Percentiles rank a stretch among this genome's conserved stretches.
Evolutionary conservation across 2,329 filamentous ascomycete species (phyloP).

Genomic region (Westerdykella sp.): DNA sequence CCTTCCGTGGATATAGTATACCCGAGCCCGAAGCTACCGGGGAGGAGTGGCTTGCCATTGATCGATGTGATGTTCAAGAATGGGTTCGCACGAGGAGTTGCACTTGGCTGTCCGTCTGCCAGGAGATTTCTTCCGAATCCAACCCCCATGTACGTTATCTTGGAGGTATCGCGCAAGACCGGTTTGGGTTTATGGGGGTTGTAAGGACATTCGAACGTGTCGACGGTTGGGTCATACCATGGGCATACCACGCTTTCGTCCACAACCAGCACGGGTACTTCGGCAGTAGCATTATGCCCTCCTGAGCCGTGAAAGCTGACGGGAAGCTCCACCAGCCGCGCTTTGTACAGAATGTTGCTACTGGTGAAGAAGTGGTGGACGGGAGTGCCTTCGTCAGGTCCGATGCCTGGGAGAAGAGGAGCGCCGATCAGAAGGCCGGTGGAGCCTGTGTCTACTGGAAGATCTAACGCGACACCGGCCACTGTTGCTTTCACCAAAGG

Average conservation of each 20-base stretch:
- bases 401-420: slow-evolving; percentile 24
- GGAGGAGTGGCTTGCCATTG: slow-evolving; percentile 12
- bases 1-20: slow-evolving; percentile 28
- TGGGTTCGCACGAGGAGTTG: slow-evolving; percentile 26
- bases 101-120: slow-evolving; percentile 25
- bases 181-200: slow-evolving; percentile 23
- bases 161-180: slow-evolving; percentile 17
- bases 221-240: slow-evolving; percentile 26
- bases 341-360: slow-evolving; percentile 30
- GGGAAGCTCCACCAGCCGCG: slow-evolving; percentile 23
- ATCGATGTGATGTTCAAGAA: slow-evolving; percentile 31
- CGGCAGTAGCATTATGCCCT: slow-evolving; percentile 17
- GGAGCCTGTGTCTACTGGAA: slow-evolving; percentile 33
- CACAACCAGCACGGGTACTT: slow-evolving; percentile 26
- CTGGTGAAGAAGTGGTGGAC: slow-evolving; percentile 31
- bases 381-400: slow-evolving; percentile 17
- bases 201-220: slow-evolving; percentile 23
- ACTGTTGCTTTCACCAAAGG: slow-evolving; percentile 26
- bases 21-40: slow-evolving; percentile 13
- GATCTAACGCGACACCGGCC: slow-evolving; percentile 20
- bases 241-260: slow-evolving; percentile 30
- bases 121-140: slow-evolving; percentile 30
- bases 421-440: slow-evolving; percentile 32
- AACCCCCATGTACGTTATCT: slow-evolving; percentile 34
- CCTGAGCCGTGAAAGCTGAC: slow-evolving; percentile 22